Conservation (phyloP, 2,329 filamentous ascomycete genomes). For the Daldinia sp. region DNA sequence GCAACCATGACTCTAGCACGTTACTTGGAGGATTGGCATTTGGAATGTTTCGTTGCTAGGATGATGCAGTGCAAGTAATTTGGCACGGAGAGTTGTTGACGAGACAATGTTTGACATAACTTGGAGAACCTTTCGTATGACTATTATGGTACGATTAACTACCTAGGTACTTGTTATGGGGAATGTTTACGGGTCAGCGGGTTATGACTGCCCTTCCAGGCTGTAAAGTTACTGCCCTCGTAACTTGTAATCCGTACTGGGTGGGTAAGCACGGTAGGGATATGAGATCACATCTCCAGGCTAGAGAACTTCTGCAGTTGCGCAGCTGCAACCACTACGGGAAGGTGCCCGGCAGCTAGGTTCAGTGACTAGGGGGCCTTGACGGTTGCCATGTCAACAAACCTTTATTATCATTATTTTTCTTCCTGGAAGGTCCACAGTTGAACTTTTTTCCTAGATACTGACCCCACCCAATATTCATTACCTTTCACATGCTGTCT, state of each 20-base stretch:
- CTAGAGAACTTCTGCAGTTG: too few relatives aligned
- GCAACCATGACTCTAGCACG: not conserved
- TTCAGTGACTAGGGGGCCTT: not conserved
- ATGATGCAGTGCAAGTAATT: constrained; percentile 33
- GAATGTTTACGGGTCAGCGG: not conserved
- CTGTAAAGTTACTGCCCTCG: too few relatives aligned
- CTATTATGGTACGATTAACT: too few relatives aligned
- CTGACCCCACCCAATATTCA: not conserved
- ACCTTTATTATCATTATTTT: constrained; percentile 25
- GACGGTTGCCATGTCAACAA: constrained; percentile 40
- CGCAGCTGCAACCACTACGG: constrained; percentile 11
- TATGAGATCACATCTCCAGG: too few relatives aligned
- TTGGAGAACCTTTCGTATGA: too few relatives aligned
- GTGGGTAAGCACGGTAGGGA: too few relatives aligned
- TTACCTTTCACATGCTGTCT: constrained; percentile 21
- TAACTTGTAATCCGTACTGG: too few relatives aligned
- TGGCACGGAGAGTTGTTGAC: constrained; percentile 22
- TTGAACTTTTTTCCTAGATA: not conserved
- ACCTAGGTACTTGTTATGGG: not conserved
- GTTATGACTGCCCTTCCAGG: too few relatives aligned
- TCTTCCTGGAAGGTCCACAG: constrained; percentile 15
- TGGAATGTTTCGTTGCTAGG: constrained; percentile 39
- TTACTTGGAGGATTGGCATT: not conserved
- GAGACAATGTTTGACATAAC: constrained; percentile 2
- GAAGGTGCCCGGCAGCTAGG: not conserved